A percentile compares a stretch with the other conserved stretches of the same genome.
Evolutionary conservation across 1,284 basidiomycete species (phyloP).

Genomic region (Malassezia sp.): DNA sequence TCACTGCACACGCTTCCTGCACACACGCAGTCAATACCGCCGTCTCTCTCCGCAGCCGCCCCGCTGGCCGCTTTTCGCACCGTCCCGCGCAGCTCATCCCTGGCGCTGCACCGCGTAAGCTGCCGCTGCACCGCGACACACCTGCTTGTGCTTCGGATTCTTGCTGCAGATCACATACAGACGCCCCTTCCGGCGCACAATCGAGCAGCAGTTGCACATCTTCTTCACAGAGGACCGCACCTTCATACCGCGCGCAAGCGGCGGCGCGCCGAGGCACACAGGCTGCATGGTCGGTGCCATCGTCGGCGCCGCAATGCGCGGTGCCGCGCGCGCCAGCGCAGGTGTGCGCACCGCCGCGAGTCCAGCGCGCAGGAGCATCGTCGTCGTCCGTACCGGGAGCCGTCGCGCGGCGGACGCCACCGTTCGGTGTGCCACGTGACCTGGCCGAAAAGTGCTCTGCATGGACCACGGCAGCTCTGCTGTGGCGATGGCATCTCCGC

Average conservation of each 20-base stretch:
- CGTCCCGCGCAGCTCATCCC: no score
- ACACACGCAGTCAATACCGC: no score
- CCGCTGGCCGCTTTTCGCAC: no score
- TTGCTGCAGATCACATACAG: conserved; percentile 87
- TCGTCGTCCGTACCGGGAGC: background rate
- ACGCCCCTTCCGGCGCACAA: conserved; percentile 62
- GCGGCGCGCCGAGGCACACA: conserved; percentile 4
- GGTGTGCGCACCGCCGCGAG: conserved; percentile 15
- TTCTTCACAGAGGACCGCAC: conserved; percentile 82
- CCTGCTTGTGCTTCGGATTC: conserved; percentile 97
- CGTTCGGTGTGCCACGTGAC: background rate
- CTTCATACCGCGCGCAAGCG: conserved; percentile 68
- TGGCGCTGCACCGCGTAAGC: no score
- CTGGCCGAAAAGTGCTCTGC: background rate
- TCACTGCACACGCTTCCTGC: no score
- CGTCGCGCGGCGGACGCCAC: background rate
- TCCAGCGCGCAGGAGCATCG: conserved; percentile 20
- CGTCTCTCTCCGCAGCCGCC: no score
- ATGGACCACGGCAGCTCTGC: background rate
- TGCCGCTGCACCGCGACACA: conserved; percentile 48
- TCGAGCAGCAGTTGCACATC: conserved; percentile 48
- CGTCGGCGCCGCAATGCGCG: conserved; percentile 16
- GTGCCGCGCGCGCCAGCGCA: conserved; percentile 11
- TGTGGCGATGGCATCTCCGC: conserved; percentile 8
- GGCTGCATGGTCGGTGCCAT: conserved; percentile 11